Base-by-base conservation (phyloP, 169 alveolate species). In the Eimeria acervulina region DNA sequence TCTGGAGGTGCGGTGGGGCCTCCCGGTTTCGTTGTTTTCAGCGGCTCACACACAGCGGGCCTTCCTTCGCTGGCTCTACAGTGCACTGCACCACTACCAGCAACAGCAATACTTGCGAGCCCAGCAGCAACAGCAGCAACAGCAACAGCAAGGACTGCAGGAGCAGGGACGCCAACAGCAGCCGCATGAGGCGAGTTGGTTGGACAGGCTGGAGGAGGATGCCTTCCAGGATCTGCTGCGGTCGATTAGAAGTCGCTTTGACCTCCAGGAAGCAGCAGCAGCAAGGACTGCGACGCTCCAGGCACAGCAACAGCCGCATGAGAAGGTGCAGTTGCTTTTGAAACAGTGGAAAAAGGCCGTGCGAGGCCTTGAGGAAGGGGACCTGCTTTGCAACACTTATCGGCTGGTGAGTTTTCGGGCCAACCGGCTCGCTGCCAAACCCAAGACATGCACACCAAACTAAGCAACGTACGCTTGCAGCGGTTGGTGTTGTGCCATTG, bases 1-100 rank as follows among this genome's bases (percentile, higher is more conserved):
- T 13, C n/a, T 85, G 55, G 93, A 85, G 59, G 93, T 80, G 19
- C 44, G 93, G 78, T 85, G 93, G 93, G 80, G 93, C 78, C 51
- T 85, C 40, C 93, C 93, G 52, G 78, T 26, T n/a, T 51, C 93
- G 8, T 31, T 85, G 78, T 44, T 85, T 7, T 42, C 93, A 33
- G 93, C 93, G 31, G 78, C 38, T 13, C 72, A 55, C 36, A 85
- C 93, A 1, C 93, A 85, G 13, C 36, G 61, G 59, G 78, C 38
- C 61, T 85, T 59, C 38, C 44, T 85, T 38, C 80, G 74, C 74
- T 85, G 93, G 93, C 93, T 85, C 19, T 31, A 55, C 93, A 13
- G 40, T 59, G 78, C 93, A 19, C 38, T 85, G 93, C 93, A 33
- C 63, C 55, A 36, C 42, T 59, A 52, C 59, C 93, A 85, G 78